A percentile compares a stretch with the other conserved stretches of the same genome.
These are phyloP conservation scores for Cupressus sempervirens DNA, from an alignment of 75 land plant genomes.

Conservation along the genomic window DNA sequence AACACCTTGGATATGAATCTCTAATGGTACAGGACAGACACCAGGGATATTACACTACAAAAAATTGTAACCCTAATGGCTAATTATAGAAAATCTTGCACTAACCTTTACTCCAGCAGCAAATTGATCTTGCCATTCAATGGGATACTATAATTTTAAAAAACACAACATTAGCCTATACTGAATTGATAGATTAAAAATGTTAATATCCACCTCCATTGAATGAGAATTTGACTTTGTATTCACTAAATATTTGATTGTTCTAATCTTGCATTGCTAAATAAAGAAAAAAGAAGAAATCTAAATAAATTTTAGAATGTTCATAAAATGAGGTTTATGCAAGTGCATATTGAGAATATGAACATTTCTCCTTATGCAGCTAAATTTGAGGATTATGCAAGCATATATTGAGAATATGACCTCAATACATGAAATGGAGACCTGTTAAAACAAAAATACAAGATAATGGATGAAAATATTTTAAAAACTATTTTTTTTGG, in stretches of 20 bases:
- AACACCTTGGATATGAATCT: too few species aligned
- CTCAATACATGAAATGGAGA: not conserved
- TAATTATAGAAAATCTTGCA: too few species aligned
- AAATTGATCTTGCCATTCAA: constrained; percentile 59
- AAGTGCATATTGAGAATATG: too few species aligned
- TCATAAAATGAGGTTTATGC: not conserved
- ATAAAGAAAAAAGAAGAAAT: too few species aligned
- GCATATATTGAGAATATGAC: not conserved
- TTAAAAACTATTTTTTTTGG: not conserved
- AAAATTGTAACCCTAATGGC: not conserved
- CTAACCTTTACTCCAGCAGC: constrained; percentile 65
- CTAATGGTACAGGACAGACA: too few species aligned
- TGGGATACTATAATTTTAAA: constrained; percentile 33
- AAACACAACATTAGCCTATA: constrained; percentile 2
- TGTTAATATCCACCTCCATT: not conserved
- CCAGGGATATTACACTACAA: not conserved
- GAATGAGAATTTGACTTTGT: not conserved
- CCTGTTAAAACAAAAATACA: not conserved
- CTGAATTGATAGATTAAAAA: not conserved
- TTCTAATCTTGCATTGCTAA: too few species aligned
- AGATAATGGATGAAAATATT: not conserved
- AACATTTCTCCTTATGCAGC: not conserved
- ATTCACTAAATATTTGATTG: too few species aligned
- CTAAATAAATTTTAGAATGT: too few species aligned
- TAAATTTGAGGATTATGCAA: not conserved